phyloP scores from a whole-genome alignment of 352 stramenopile genomes.

The Bremia lactucae region DNA sequence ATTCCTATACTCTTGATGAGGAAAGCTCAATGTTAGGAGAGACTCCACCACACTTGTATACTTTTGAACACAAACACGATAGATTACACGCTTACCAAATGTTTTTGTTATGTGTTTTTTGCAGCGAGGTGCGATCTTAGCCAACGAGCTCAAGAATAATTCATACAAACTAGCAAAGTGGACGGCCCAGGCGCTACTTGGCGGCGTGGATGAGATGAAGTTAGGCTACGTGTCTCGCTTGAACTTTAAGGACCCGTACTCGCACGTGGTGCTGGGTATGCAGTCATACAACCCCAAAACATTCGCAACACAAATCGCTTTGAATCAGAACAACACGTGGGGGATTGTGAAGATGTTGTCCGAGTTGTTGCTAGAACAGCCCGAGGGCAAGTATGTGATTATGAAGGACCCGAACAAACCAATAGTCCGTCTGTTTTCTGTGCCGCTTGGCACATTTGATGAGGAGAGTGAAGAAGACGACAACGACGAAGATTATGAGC shows the following conservation, averaged over 20 bases:
- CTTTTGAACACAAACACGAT: too few species aligned
- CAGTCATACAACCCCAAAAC: slow-evolving; percentile 95
- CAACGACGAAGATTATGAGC: slow-evolving; percentile 25
- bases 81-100: too few species aligned
- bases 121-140: slow-evolving; percentile 92
- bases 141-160: slow-evolving; percentile 99
- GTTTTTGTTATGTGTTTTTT: slow-evolving; percentile 6
- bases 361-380: slow-evolving; percentile 89
- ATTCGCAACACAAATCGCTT: slow-evolving; percentile 95
- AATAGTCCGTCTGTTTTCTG: slow-evolving; percentile 93
- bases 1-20: slow-evolving; percentile 20
- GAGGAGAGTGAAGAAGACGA: slow-evolving; percentile 81
- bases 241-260: slow-evolving; percentile 91
- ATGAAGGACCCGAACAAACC: slow-evolving; percentile 98
- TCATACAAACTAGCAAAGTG: slow-evolving; percentile 96
- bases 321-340: slow-evolving; percentile 98
- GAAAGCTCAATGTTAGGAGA: slow-evolving; percentile 22
- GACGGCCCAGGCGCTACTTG: slow-evolving; percentile 93
- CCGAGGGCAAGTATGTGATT: slow-evolving; percentile 97
- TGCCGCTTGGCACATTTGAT: slow-evolving; percentile 93
- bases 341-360: slow-evolving; percentile 91
- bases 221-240: slow-evolving; percentile 93
- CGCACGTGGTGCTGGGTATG: slow-evolving; percentile 92
- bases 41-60: slow-evolving; percentile 5
- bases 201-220: slow-evolving; percentile 96